Conservation (phyloP, 192 early-diverging fungal genomes). For the Linnemannia hyalina region DNA sequence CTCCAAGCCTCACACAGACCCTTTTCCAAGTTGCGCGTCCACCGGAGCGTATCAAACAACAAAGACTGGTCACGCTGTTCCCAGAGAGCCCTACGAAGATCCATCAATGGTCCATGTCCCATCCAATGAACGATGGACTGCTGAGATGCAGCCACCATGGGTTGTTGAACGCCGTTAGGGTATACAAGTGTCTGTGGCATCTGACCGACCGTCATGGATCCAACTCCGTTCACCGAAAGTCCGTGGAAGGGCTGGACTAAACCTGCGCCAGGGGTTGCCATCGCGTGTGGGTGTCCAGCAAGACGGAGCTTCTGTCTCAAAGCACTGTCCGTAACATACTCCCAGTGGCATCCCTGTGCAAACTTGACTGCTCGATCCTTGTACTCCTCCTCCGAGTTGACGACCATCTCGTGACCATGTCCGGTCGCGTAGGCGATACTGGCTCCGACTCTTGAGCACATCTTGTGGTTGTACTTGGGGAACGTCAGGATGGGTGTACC, state of each 20-base stretch:
- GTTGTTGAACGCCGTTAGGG: not conserved
- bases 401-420: constrained; percentile 77
- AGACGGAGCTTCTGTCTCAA: constrained; percentile 33
- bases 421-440: constrained; percentile 89
- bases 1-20: constrained; percentile 80
- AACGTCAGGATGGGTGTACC: constrained; percentile 94
- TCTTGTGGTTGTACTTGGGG: constrained; percentile 90
- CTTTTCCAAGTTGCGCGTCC: constrained; percentile 87
- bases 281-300: not conserved
- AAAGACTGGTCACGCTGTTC: constrained; percentile 81
- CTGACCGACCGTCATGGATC: not conserved
- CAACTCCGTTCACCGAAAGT: not conserved
- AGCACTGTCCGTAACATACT: constrained; percentile 53
- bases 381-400: constrained; percentile 71
- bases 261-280: not conserved
- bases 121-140: constrained; percentile 55
- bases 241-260: not conserved
- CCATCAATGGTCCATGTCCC: constrained; percentile 68
- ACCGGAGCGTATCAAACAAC: constrained; percentile 89
- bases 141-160: constrained; percentile 5
- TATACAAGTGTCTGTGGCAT: not conserved
- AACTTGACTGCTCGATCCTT: constrained; percentile 74
- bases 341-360: constrained; percentile 64
- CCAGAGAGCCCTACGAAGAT: constrained; percentile 79
- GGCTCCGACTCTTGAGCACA: constrained; percentile 91